Evolutionary conservation across 2,329 filamentous ascomycete genomes (phyloP).

Genomic region (Ophiocordyceps australis): DNA sequence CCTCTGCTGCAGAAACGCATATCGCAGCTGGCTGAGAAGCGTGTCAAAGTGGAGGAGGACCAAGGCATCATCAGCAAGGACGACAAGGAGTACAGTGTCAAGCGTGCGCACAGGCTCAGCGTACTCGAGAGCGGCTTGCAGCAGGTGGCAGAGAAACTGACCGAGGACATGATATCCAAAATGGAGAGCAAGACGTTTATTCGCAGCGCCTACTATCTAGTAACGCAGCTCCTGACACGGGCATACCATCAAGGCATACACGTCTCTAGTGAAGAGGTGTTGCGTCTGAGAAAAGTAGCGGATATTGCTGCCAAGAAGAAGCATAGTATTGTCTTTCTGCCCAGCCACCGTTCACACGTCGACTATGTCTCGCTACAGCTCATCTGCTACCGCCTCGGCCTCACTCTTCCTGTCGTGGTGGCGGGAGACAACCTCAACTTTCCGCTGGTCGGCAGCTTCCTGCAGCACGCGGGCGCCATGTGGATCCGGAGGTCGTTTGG

Average conservation of each 20-base stretch:
- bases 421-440: slow-evolving; percentile 95
- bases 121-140: slow-evolving; percentile 57
- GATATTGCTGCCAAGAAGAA: slow-evolving; percentile 70
- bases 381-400: slow-evolving; percentile 84
- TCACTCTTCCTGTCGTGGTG: slow-evolving; percentile 79
- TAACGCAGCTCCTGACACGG: slow-evolving; percentile 72
- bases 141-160: slow-evolving; percentile 71
- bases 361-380: slow-evolving; percentile 92
- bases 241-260: slow-evolving; percentile 97
- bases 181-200: slow-evolving; percentile 94
- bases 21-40: slow-evolving; percentile 53
- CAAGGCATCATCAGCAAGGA: slow-evolving; percentile 47
- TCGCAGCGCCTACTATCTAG: slow-evolving; percentile 74
- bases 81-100: slow-evolving; percentile 30
- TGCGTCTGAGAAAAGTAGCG: slow-evolving; percentile 66
- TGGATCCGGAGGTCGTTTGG: slow-evolving; percentile 89
- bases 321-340: slow-evolving; percentile 89
- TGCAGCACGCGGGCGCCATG: slow-evolving; percentile 95
- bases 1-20: slow-evolving; percentile 61
- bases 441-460: slow-evolving; percentile 70
- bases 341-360: slow-evolving; percentile 86
- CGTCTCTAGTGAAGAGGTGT: slow-evolving; percentile 83
- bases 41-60: slow-evolving; percentile 58
- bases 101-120: slow-evolving; percentile 33
- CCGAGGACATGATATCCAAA: slow-evolving; percentile 96